Conservation (phyloP, 2,329 filamentous ascomycete species). For the Bipolaris cookei region DNA sequence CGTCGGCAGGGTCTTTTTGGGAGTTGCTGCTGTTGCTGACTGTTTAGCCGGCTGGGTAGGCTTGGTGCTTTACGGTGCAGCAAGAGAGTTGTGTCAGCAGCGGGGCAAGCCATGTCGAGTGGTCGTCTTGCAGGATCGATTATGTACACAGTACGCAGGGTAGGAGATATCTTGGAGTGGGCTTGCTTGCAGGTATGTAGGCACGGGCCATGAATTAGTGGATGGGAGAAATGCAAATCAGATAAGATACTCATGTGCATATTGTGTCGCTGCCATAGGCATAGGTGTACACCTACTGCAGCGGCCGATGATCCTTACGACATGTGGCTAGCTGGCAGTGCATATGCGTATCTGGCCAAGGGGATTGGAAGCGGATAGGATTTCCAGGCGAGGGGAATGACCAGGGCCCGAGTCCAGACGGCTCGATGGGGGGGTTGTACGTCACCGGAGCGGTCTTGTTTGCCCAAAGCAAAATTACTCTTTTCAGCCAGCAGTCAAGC, state of each 20-base stretch:
- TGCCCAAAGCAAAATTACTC: constrained; percentile 8
- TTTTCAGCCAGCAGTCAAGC: constrained; percentile 9
- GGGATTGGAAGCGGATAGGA: constrained; percentile 4
- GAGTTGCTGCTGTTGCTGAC: constrained; percentile 1
- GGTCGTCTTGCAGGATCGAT: constrained; percentile 15
- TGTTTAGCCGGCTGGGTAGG: constrained; percentile 16
- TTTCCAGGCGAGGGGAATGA: neutral
- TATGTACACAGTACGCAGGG: neutral
- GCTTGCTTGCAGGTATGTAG: constrained; percentile 8
- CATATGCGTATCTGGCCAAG: constrained; percentile 10
- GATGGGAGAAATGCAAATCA: constrained; percentile 5
- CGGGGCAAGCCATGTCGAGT: constrained; percentile 17
- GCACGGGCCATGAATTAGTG: constrained; percentile 5
- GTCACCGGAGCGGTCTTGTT: constrained; percentile 1
- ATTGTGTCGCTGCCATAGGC: constrained; percentile 21
- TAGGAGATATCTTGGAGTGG: neutral
- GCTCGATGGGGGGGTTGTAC: neutral
- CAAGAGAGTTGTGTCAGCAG: constrained; percentile 28
- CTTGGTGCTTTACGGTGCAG: constrained; percentile 20
- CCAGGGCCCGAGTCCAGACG: constrained; percentile 1
- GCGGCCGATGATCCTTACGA: constrained; percentile 16
- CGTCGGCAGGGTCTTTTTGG: constrained; percentile 1
- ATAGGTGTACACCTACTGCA: neutral
- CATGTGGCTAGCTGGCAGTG: constrained; percentile 8
- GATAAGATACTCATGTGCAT: constrained; percentile 12